A percentile compares a stretch with the other conserved stretches of the same genome.
Evolutionary conservation across 495 filamentous ascomycete genomes (phyloP).

Genomic region (Hypomontagnella monticulosa): DNA sequence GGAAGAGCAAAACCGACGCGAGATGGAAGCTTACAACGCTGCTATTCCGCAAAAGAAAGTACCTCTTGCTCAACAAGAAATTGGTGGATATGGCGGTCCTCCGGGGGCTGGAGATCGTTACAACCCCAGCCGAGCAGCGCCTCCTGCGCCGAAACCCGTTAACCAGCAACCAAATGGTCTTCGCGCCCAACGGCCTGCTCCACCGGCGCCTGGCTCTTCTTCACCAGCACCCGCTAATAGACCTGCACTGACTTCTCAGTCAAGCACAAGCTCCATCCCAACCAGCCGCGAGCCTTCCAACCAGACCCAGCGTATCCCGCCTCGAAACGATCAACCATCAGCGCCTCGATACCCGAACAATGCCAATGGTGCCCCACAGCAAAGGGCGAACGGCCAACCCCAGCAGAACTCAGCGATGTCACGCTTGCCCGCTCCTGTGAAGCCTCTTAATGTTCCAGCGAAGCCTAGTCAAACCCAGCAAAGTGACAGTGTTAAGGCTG

Average conservation of each 20-base stretch:
- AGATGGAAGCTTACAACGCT: constrained; percentile 87
- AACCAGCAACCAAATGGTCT: constrained; percentile 59
- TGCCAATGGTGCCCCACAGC: constrained; percentile 40
- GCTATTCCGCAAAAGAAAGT: constrained; percentile 78
- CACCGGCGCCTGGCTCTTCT: constrained; percentile 53
- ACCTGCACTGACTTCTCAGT: constrained; percentile 54
- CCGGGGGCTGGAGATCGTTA: constrained; percentile 71
- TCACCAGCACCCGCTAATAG: constrained; percentile 42
- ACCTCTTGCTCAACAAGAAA: constrained; percentile 86
- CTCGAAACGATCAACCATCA: constrained; percentile 38
- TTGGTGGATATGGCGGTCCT: constrained; percentile 73
- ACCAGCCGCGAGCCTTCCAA: constrained; percentile 33
- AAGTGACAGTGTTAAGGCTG: constrained; percentile 76
- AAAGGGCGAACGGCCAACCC: constrained; percentile 49
- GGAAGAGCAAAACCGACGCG: constrained; percentile 73
- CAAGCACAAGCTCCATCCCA: constrained; percentile 47
- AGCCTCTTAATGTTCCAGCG: constrained; percentile 88
- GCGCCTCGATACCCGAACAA: constrained; percentile 53
- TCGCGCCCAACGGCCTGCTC: constrained; percentile 63
- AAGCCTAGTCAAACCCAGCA: constrained; percentile 70
- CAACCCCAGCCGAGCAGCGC: constrained; percentile 79
- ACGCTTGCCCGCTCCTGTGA: constrained; percentile 76
- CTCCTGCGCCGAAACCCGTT: constrained; percentile 64
- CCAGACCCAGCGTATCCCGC: constrained; percentile 41
- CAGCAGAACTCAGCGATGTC: constrained; percentile 59